phyloP scores from a whole-genome alignment of 2,329 filamentous ascomycete species.

The Emydomyces testavorans region DNA sequence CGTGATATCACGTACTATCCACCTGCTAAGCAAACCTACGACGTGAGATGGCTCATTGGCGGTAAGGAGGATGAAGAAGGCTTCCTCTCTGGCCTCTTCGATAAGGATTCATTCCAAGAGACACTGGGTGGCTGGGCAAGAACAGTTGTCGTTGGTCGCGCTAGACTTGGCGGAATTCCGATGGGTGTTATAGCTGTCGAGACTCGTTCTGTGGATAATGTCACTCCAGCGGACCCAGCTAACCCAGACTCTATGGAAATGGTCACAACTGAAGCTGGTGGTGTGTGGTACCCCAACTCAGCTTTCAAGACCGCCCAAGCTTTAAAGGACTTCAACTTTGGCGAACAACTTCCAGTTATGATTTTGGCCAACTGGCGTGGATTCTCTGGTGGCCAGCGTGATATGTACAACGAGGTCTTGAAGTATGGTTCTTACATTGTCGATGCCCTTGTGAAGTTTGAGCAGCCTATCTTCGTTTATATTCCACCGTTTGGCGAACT shows the following conservation, averaged over 20 bases:
- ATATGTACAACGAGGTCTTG: slow-evolving; percentile 99
- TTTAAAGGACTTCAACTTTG: slow-evolving; percentile 97
- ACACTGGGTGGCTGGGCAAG: slow-evolving; percentile 92
- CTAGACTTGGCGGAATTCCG: slow-evolving; percentile 90
- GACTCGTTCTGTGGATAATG: slow-evolving; percentile 90
- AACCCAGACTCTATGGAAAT: slow-evolving; percentile 98
- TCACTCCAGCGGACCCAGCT: slow-evolving; percentile 89
- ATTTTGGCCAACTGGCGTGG: slow-evolving; percentile 99
- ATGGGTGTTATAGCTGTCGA: slow-evolving; percentile 98
- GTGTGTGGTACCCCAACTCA: slow-evolving; percentile 99
- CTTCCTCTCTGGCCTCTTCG: slow-evolving; percentile 85
- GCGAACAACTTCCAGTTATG: slow-evolving; percentile 96
- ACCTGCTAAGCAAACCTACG: slow-evolving; percentile 72
- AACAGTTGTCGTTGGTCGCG: slow-evolving; percentile 92
- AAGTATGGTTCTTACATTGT: slow-evolving; percentile 99
- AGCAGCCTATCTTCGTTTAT: slow-evolving; percentile 98
- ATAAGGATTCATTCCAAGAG: slow-evolving; percentile 94
- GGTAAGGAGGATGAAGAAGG: slow-evolving; percentile 70
- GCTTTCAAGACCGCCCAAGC: slow-evolving; percentile 99
- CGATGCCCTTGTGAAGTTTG: slow-evolving; percentile 92
- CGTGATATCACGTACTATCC: slow-evolving; percentile 76
- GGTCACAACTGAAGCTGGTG: slow-evolving; percentile 85
- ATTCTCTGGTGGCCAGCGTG: slow-evolving; percentile 97
- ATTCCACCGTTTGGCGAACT: slow-evolving; percentile 94
- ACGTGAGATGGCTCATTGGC: slow-evolving; percentile 85